A percentile compares a stretch with the other conserved stretches of the same genome.
These are phyloP conservation scores for Fusarium sp. DNA, from an alignment of 2,329 filamentous ascomycete genomes.

Conservation along the genomic window DNA sequence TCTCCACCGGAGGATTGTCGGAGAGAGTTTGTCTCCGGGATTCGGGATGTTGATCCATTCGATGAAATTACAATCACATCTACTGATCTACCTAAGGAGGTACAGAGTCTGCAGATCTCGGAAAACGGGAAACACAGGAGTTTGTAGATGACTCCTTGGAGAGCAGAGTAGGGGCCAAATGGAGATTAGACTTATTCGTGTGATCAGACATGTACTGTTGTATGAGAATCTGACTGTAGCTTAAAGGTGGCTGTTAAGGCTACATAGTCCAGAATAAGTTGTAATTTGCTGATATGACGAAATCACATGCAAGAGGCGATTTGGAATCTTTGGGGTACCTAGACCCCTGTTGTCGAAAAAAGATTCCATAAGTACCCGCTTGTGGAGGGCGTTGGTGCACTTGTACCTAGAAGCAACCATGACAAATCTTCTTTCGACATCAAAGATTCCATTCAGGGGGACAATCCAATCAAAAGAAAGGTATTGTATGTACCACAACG, in stretches of 20 bases:
- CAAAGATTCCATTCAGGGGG: background rate
- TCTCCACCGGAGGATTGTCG: constrained; percentile 12
- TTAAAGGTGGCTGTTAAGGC: background rate
- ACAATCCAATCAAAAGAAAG: background rate
- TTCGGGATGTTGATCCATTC: constrained; percentile 19
- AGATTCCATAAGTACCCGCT: constrained; percentile 27
- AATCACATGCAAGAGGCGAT: constrained; percentile 23
- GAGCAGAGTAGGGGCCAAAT: background rate
- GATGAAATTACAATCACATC: background rate
- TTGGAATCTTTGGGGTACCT: constrained; percentile 26
- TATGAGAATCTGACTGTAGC: background rate
- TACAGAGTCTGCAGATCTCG: background rate
- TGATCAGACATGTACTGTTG: background rate
- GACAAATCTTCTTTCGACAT: constrained; percentile 9
- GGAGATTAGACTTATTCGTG: background rate
- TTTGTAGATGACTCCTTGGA: background rate
- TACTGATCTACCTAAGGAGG: background rate
- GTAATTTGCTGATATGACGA: constrained; percentile 28
- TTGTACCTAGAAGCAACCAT: constrained; percentile 2
- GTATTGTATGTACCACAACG: background rate
- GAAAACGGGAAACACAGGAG: background rate
- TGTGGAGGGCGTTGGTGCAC: background rate
- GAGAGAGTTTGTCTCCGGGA: constrained; percentile 1
- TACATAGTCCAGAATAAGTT: background rate
- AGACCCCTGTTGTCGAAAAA: constrained; percentile 16